phyloP scores from a whole-genome alignment of 2,329 filamentous ascomycete genomes.

The Fusarium dimerum region DNA sequence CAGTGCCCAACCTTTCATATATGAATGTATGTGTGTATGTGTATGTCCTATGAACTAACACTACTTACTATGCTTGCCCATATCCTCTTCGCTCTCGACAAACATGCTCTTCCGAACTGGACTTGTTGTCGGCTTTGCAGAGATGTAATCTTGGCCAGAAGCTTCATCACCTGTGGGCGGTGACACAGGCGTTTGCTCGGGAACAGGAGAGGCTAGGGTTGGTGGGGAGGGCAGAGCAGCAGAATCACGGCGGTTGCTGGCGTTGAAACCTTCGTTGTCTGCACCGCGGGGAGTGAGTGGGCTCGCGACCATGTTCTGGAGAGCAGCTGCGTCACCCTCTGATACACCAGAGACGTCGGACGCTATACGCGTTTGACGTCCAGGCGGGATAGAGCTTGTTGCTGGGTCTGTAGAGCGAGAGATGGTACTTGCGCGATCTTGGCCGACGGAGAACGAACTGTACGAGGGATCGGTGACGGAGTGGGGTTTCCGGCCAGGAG shows the following conservation, averaged over 20 bases:
- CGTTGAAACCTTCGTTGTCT: slow-evolving; percentile 4
- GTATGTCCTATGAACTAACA: slow-evolving; percentile 2
- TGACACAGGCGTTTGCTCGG: slow-evolving; percentile 23
- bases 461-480: slow-evolving; percentile 26
- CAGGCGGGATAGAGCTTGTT: slow-evolving; percentile 9
- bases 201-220: slow-evolving; percentile 8
- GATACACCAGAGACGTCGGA: slow-evolving; percentile 26
- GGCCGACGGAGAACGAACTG: slow-evolving; percentile 24
- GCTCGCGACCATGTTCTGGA: slow-evolving; percentile 14
- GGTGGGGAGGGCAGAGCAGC: slow-evolving; percentile 16
- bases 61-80: slow-evolving; percentile 27
- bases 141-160: slow-evolving; percentile 30
- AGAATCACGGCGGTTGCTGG: slow-evolving; percentile 5
- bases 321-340: slow-evolving; percentile 21
- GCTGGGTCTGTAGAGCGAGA: slow-evolving; percentile 29
- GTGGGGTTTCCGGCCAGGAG: slow-evolving; percentile 10
- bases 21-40: background rate
- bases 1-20: background rate
- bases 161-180: slow-evolving; percentile 32
- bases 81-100: slow-evolving; percentile 43
- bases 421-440: slow-evolving; percentile 29
- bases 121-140: slow-evolving; percentile 24
- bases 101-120: slow-evolving; percentile 44
- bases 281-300: slow-evolving; percentile 25
- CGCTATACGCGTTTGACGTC: slow-evolving; percentile 14